A percentile compares a stretch with the other conserved stretches of the same genome.
These are phyloP conservation scores for Penstemon newberryi DNA, from an alignment of 257 asterid species.

Conservation along the genomic window DNA sequence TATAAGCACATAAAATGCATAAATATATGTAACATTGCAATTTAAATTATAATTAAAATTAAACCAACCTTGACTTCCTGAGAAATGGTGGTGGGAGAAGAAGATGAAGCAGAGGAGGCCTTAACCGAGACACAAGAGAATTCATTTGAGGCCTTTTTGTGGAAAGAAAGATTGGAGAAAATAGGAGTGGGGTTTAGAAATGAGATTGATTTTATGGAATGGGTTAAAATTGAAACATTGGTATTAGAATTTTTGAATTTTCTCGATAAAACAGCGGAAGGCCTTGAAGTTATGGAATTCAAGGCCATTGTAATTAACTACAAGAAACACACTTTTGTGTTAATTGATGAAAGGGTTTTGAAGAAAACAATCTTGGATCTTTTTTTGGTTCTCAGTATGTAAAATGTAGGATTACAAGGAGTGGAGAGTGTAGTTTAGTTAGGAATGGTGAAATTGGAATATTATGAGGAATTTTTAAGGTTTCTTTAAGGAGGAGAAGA, in stretches of 20 bases:
- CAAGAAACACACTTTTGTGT: background rate
- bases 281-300: slow-evolving; percentile 39
- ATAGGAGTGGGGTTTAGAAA: slow-evolving; percentile 39
- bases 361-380: background rate
- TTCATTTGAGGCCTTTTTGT: slow-evolving; percentile 26
- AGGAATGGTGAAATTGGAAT: background rate
- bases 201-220: slow-evolving; percentile 32
- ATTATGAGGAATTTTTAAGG: slow-evolving; percentile 16
- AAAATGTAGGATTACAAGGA: background rate
- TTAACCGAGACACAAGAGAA: slow-evolving; percentile 31
- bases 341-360: background rate
- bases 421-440: background rate
- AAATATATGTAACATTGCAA: background rate
- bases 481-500: slow-evolving; percentile 11
- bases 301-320: slow-evolving; percentile 33
- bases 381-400: background rate
- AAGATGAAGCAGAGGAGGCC: slow-evolving; percentile 52
- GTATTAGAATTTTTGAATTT: slow-evolving; percentile 30
- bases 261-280: slow-evolving; percentile 30
- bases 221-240: slow-evolving; percentile 22
- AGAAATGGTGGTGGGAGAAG: slow-evolving; percentile 55
- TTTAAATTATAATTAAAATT: background rate
- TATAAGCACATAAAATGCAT: background rate
- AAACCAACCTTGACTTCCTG: slow-evolving; percentile 64
- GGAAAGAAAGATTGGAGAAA: slow-evolving; percentile 32